Evolutionary conservation across 75 land plant species (phyloP).

Genomic region (Chamaecyparis obtusa): DNA sequence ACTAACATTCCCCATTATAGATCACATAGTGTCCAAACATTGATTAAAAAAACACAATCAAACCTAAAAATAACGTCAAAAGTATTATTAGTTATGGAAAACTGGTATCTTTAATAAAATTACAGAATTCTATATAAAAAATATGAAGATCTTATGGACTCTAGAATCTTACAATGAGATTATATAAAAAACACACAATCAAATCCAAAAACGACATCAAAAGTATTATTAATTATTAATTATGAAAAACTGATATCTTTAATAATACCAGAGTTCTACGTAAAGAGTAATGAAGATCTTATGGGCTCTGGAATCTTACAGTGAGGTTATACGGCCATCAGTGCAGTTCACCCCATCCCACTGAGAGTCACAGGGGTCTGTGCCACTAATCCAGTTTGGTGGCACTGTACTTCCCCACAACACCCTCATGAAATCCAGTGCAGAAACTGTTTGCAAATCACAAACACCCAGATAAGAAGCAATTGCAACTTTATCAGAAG

Average conservation of each 20-base stretch:
- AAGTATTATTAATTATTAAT: no score
- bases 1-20: no score
- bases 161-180: no score
- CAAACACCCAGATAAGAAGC: neutral
- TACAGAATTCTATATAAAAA: neutral
- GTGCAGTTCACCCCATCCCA: slow-evolving; percentile 15
- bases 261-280: neutral
- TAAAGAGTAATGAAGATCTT: neutral
- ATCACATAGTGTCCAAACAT: no score
- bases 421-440: neutral
- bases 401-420: slow-evolving; percentile 5
- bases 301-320: neutral
- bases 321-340: neutral
- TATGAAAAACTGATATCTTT: no score
- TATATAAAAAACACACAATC: no score
- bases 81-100: no score
- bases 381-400: neutral
- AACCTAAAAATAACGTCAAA: no score
- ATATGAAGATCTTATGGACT: no score
- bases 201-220: no score
- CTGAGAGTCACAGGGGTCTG: slow-evolving; percentile 10
- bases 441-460: neutral
- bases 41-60: no score
- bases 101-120: neutral
- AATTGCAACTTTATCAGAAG: neutral